Base-by-base conservation (phyloP, 2,329 filamentous ascomycete genomes). In the Talaromyces verruculosus region DNA sequence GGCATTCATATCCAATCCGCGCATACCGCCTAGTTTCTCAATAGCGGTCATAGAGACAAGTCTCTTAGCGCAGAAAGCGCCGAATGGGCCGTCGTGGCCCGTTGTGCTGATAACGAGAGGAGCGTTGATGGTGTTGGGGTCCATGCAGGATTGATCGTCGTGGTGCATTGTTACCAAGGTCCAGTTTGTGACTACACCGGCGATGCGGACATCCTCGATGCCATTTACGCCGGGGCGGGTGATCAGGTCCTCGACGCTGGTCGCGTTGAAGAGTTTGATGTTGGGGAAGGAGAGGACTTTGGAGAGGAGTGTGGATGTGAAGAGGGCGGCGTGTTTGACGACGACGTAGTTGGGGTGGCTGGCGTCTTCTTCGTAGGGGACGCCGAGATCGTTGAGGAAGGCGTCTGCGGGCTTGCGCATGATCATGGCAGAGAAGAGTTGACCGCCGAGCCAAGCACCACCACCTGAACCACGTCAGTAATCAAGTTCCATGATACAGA, bases 251-350 rank as follows among this genome's bases (percentile, higher is more conserved):
- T 97, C 93, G 51, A 97, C 93, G 22, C 90, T 86, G 41, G 93
- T 97, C 43, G 93, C 93, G 77, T 97, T 97, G 88, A 97, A 97
- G 68, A 97, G 88, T 87, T 97, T 97, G 75, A 97, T 87, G 80
- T 97, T 97, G 69, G 91, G 91, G 82, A 96, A 91, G 67, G 86
- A 81, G 61, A 97, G 83, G 10, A 97, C 93, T 80, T 90, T 90
- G 76, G 89, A 90, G 73, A 97, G 82, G 67, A 97, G 83, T 30
- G 93, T 97, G 67, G 89, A 92, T 37, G 93, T 97, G 84, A 97
- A 97, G 68, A 97, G 86, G 0, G 93, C 91, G 39, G 93, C 93
- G 80, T 97, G 93, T 87, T 95, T 96, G 77, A 97, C 93, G 1
- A 97, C 92, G 15, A 97, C 92, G 71, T 90, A 95, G 81, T 91